Evolutionary conservation across 2,329 filamentous ascomycete species (phyloP), one percentile per base, ranked within the genome.

Genomic region (Claviceps spartinae): DNA sequence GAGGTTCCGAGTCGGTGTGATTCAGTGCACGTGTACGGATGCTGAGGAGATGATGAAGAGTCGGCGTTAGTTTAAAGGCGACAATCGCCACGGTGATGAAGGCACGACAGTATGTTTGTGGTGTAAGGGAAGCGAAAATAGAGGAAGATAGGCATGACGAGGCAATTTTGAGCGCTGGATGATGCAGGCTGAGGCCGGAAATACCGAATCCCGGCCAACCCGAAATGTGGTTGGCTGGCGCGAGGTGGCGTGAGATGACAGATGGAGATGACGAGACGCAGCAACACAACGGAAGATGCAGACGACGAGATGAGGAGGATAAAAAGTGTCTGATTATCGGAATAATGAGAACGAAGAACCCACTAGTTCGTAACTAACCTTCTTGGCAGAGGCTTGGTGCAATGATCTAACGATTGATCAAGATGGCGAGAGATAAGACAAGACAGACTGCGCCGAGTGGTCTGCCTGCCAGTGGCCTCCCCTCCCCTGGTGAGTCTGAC

Each of bases 121-220:
- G 22, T 38, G 34, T 8, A 11, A 45, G 37, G 43, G 9, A 34
- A 37, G 43, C 26, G 18, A n/a, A n/a, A 24, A 18, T n/a, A 26
- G 37, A 34, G 7, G 18, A 26, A 37, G 18, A 46, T 30, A 26
- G 30, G 20, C 14, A 26, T 38, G 36, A 20, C 49, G 18, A 45
- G 6, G 40, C n/a, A 22, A 24, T 13, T 34, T 20, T 37, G 51
- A 40, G 18, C 34, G n/a, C 4, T 6, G 26, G n/a, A 13, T 37
- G 7, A 20, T 36, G 26, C 9, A 37, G 40, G 7, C 11, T 52
- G 49, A 52, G 50, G 43, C 52, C 49, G 52, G 52, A 46, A 47
- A 50, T 54, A 49, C 50, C 52, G 50, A 52, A 38, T 54, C 22
- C 52, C 50, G 43, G 20, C 42, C 47, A 43, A 48, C 30, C 30